Conservation (phyloP, 305 asterid species). For the Rubia tinctorum region DNA sequence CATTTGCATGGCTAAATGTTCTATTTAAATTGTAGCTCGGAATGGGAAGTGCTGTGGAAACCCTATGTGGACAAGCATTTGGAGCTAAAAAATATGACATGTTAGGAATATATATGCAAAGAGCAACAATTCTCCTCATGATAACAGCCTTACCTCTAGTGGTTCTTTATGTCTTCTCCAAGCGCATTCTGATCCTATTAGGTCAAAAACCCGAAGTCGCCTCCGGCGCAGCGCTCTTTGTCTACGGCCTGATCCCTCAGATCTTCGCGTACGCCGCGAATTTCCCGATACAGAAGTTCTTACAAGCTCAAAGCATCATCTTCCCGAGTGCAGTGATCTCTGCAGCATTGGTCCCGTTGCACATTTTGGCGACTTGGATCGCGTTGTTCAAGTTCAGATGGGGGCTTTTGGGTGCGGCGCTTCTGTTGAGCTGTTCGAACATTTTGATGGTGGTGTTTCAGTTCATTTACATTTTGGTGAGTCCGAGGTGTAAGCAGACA, state of each 20-base stretch:
- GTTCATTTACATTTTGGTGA: conserved; percentile 13
- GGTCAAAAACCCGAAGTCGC: conserved; percentile 8
- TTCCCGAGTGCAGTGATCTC: conserved; percentile 14
- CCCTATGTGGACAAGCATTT: conserved; percentile 23
- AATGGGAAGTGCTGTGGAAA: conserved; percentile 22
- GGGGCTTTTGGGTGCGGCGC: conserved; percentile 22
- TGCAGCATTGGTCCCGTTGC: not conserved
- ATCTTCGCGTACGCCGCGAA: conserved; percentile 16
- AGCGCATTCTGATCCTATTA: conserved; percentile 8
- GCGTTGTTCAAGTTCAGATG: conserved; percentile 12
- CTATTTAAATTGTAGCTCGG: conserved; percentile 8
- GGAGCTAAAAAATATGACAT: conserved; percentile 16
- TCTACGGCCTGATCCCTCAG: conserved; percentile 24
- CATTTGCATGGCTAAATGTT: not conserved
- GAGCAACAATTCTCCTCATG: conserved; percentile 12
- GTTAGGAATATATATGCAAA: conserved; percentile 20
- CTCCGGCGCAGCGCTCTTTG: conserved; percentile 4
- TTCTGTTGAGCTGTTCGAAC: conserved; percentile 19
- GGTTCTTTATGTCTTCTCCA: conserved; percentile 12
- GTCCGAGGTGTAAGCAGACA: conserved; percentile 11
- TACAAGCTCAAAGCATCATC: conserved; percentile 22
- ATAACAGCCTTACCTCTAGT: conserved; percentile 11
- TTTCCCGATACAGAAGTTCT: conserved; percentile 20
- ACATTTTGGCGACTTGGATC: conserved; percentile 10
- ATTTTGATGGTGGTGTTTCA: conserved; percentile 15